phyloP scores from a whole-genome alignment of 768 basidiomycete genomes.

The Lactifluus hygrophoroides region DNA sequence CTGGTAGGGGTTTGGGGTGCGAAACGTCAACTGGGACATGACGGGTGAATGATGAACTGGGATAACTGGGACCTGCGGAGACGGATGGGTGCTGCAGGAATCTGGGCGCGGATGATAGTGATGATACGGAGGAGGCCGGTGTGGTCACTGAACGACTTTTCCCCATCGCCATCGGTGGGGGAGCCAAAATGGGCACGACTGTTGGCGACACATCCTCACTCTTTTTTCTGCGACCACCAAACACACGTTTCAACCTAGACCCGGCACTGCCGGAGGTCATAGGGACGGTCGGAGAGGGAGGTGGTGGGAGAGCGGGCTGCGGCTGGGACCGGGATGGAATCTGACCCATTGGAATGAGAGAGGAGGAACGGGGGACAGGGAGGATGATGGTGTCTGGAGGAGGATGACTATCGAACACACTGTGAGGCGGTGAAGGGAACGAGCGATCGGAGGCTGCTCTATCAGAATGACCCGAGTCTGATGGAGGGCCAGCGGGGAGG shows the following conservation, averaged over 20 bases:
- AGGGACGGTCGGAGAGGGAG: constrained; percentile 19
- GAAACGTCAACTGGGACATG: neutral
- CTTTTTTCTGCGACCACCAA: constrained; percentile 49
- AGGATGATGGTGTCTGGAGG: constrained; percentile 23
- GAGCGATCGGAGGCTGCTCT: constrained; percentile 37
- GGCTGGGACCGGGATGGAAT: constrained; percentile 24
- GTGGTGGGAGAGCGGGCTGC: constrained; percentile 21
- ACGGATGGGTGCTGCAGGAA: constrained; percentile 6
- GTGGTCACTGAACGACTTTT: constrained; percentile 19
- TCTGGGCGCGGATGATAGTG: constrained; percentile 14
- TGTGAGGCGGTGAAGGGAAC: constrained; percentile 26
- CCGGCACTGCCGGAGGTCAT: constrained; percentile 29
- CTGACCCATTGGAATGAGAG: constrained; percentile 35
- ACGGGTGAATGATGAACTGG: neutral
- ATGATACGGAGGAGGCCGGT: constrained; percentile 24
- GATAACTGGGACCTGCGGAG: constrained; percentile 12
- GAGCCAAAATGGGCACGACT: neutral
- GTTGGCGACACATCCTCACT: constrained; percentile 37
- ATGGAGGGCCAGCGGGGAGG: constrained; percentile 30
- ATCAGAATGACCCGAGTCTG: constrained; percentile 34
- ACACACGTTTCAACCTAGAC: constrained; percentile 48
- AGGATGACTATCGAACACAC: constrained; percentile 23
- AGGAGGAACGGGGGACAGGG: constrained; percentile 27
- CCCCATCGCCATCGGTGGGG: neutral
- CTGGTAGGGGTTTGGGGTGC: constrained; percentile 1